phyloP scores from a whole-genome alignment of 169 alveolate species.

The Babesia ovata region DNA sequence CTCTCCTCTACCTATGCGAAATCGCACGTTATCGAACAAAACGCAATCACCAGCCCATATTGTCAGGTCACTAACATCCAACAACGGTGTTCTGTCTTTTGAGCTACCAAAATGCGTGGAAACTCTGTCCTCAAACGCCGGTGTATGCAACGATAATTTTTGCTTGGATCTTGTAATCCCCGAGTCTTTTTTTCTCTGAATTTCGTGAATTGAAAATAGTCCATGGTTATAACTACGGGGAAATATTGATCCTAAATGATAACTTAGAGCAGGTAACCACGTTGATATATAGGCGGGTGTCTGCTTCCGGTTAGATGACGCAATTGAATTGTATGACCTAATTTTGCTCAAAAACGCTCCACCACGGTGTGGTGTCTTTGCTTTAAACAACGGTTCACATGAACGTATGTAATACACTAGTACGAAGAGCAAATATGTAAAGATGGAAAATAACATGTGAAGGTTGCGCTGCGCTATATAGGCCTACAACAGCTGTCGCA shows the following conservation, averaged over 20 bases:
- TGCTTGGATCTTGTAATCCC: background rate
- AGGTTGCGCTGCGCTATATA: background rate
- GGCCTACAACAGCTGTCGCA: background rate
- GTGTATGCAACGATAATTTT: constrained; percentile 7
- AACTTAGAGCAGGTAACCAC: background rate
- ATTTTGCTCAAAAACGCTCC: no score
- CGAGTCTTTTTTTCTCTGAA: background rate
- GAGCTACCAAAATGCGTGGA: constrained; percentile 5
- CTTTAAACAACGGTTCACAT: background rate
- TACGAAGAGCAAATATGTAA: background rate
- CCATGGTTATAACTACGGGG: background rate
- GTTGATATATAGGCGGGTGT: background rate
- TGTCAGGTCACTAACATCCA: constrained; percentile 42
- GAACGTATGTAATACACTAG: background rate
- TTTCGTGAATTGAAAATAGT: background rate
- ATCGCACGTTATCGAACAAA: constrained; percentile 69
- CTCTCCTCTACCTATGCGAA: constrained; percentile 67
- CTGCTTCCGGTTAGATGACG: background rate
- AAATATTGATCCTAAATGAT: background rate
- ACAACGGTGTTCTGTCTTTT: constrained; percentile 23
- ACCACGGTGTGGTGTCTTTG: background rate
- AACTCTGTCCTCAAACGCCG: background rate
- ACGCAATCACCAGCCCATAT: constrained; percentile 59
- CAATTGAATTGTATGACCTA: background rate
- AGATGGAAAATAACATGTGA: constrained; percentile 18